Percentiles rank a stretch among this genome's conserved stretches.
Conservation (phyloP, 495 filamentous ascomycete species). For the Sphaerosporella brunnea region DNA sequence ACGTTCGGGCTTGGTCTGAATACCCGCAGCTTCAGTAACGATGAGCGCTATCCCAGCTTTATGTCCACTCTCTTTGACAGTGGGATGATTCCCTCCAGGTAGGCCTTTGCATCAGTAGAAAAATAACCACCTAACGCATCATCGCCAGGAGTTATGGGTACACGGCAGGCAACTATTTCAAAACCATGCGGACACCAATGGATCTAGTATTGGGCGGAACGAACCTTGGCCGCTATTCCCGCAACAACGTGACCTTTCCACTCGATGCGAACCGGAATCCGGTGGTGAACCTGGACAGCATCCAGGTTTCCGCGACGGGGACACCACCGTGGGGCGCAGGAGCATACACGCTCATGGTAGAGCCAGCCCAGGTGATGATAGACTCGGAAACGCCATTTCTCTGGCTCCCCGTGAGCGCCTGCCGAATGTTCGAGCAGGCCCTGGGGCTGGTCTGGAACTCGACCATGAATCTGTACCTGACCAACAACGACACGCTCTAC, state of each 20-base stretch:
- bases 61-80: neutral
- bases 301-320: neutral
- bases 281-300: neutral
- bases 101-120: neutral
- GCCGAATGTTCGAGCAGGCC: slow-evolving; percentile 41
- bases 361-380: slow-evolving; percentile 35
- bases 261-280: slow-evolving; percentile 2
- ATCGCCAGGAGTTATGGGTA: slow-evolving; percentile 2
- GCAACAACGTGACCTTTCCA: neutral
- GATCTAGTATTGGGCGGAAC: slow-evolving; percentile 4
- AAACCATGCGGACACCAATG: neutral
- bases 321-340: slow-evolving; percentile 3
- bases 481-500: slow-evolving; percentile 24
- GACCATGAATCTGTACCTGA: slow-evolving; percentile 33
- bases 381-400: slow-evolving; percentile 51
- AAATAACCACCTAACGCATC: neutral
- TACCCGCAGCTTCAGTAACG: slow-evolving; percentile 2
- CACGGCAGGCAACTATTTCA: slow-evolving; percentile 2
- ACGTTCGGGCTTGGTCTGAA: neutral
- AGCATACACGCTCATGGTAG: neutral
- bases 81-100: slow-evolving; percentile 1
- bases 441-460: slow-evolving; percentile 42
- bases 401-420: slow-evolving; percentile 46
- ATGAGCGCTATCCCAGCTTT: slow-evolving; percentile 5
- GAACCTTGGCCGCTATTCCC: slow-evolving; percentile 1